phyloP scores from a whole-genome alignment of 768 basidiomycete species.

The Polyporus arcularius region DNA sequence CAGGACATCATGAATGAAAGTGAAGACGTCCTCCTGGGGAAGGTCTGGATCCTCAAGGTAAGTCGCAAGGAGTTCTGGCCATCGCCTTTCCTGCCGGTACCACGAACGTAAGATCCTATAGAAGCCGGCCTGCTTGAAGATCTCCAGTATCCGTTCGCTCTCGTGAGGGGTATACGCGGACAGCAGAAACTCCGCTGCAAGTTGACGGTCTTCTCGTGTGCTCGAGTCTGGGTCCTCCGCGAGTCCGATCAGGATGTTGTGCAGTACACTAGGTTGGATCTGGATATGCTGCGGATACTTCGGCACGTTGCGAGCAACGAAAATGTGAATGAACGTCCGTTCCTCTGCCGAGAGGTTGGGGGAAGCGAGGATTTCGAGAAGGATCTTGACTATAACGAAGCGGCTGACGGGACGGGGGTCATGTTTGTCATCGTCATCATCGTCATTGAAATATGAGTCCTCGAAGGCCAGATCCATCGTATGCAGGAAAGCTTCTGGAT shows the following conservation, averaged over 20 bases:
- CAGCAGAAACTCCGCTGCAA: constrained; percentile 91
- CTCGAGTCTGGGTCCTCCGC: constrained; percentile 71
- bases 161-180: constrained; percentile 90
- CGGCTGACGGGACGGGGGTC: constrained; percentile 60
- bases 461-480: constrained; percentile 94
- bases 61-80: constrained; percentile 72
- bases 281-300: constrained; percentile 91
- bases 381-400: constrained; percentile 78
- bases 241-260: constrained; percentile 76
- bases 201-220: constrained; percentile 91
- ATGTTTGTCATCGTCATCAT: constrained; percentile 53
- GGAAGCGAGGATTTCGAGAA: constrained; percentile 73
- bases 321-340: constrained; percentile 88
- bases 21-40: constrained; percentile 60
- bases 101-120: constrained; percentile 85
- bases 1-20: constrained; percentile 65
- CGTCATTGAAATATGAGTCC: constrained; percentile 86
- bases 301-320: constrained; percentile 93
- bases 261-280: constrained; percentile 66
- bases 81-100: constrained; percentile 74
- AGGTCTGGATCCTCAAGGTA: constrained; percentile 76
- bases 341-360: constrained; percentile 61
- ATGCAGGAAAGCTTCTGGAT: constrained; percentile 93
- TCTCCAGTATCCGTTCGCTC: constrained; percentile 57
- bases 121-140: constrained; percentile 86